Evolutionary conservation across 1,139 yeast species (phyloP), one percentile per base, ranked within the genome.

Genomic region (Blastobotrys persicus): DNA sequence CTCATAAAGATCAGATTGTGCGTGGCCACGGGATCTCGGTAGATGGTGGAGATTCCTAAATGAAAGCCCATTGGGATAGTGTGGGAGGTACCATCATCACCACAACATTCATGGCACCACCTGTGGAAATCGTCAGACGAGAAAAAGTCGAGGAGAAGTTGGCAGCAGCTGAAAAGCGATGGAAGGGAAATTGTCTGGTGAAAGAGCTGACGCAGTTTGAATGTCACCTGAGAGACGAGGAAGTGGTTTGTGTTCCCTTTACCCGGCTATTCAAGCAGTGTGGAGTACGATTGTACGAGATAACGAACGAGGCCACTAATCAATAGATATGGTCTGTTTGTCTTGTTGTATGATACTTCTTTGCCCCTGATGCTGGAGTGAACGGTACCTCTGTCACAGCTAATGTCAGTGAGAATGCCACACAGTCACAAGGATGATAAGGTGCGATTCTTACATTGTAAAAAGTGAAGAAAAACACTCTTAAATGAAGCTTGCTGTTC

Each of bases 121-220:
- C 64, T 11, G 54, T 53, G 12, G 54, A 44, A n/a, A 47, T 60
- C 13, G 51, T 59, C 20, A 48, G 46, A 4, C 44, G 55, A 7
- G 46, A 48, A 18, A 37, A 41, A 19, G 51, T 52, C 12, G 47
- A 43, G 19, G 50, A 47, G 28, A 44, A 31, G 12, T 45, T 48
- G 28, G 47, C 37, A n/a, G 38, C 42, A 19, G 50, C 48, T 42
- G 47, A 49, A 35, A 33, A 45, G 19, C 48, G 47, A 32, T 18
- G 23, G 16, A 18, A 20, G 17, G 48, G 45, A 9, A 53, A 72
- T 28, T 79, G 83, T 56, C 67, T 68, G 12, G 64, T 75, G 31
- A 73, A 69, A 51, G 67, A 74, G 42, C 61, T 79, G 19, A 70
- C 75, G 0, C 83, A 79, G 58, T 76, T 75, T 46, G 58, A 59